Percentiles rank a stretch among this genome's conserved stretches.
These are phyloP conservation scores for Thelonectria blattea DNA, from an alignment of 2,329 filamentous ascomycete genomes.

Conservation along the genomic window DNA sequence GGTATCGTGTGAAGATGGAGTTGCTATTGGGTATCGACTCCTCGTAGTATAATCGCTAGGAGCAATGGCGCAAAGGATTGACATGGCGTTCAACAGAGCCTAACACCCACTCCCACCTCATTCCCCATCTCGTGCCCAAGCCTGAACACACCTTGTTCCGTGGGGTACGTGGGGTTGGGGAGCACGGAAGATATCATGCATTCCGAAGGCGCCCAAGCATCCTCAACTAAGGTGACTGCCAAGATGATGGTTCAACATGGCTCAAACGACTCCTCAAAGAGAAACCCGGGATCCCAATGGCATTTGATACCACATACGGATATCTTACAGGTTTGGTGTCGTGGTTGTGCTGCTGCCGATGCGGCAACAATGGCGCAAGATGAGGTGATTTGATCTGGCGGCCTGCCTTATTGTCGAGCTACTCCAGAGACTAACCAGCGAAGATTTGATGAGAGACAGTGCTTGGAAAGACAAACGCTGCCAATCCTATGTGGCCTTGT, in stretches of 20 bases:
- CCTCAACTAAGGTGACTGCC: too few species aligned
- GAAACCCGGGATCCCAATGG: neutral
- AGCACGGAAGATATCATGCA: neutral
- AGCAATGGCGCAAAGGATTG: conserved; percentile 14
- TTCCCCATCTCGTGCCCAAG: neutral
- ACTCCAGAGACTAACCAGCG: neutral
- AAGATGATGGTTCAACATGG: neutral
- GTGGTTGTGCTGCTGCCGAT: neutral
- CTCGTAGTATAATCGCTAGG: neutral
- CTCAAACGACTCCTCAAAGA: neutral
- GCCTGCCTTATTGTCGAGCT: neutral
- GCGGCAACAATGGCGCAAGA: conserved; percentile 16
- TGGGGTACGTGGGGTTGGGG: conserved; percentile 1
- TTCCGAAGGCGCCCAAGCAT: too few species aligned
- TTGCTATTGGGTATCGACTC: neutral
- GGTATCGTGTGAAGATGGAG: too few species aligned
- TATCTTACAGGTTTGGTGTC: neutral
- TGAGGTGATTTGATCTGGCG: conserved; percentile 19
- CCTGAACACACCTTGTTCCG: neutral
- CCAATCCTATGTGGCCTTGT: too few species aligned
- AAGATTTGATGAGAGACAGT: neutral
- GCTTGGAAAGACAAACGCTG: too few species aligned
- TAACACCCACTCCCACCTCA: neutral
- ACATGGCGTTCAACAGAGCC: conserved; percentile 1
- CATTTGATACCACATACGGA: neutral